These are phyloP conservation scores for Cladophialophora exuberans DNA, from an alignment of 2,329 filamentous ascomycete species.

Conservation along the genomic window DNA sequence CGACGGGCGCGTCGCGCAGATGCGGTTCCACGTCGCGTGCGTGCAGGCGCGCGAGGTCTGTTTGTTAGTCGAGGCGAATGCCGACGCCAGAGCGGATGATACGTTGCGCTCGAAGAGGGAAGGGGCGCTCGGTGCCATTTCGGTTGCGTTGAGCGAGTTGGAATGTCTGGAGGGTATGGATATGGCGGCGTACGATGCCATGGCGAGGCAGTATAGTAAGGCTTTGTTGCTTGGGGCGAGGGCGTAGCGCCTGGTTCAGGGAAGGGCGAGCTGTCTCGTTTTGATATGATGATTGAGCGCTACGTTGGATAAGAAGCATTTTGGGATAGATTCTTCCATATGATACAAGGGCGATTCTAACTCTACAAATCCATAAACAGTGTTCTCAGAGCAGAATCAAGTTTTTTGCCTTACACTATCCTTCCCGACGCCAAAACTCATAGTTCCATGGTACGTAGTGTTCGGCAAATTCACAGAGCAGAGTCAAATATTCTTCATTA, in stretches of 20 bases:
- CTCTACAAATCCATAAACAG: too few species aligned
- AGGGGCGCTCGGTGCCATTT: neutral
- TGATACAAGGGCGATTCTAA: too few species aligned
- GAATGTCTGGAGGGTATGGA: constrained; percentile 10
- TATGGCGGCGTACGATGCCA: constrained; percentile 18
- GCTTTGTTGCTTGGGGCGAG: neutral
- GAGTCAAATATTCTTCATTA: neutral
- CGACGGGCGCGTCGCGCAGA: constrained; percentile 16
- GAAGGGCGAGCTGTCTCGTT: neutral
- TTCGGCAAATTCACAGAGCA: neutral
- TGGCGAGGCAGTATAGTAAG: constrained; percentile 13
- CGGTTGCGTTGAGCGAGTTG: constrained; percentile 5
- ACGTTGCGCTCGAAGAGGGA: constrained; percentile 1
- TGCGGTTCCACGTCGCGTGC: constrained; percentile 19
- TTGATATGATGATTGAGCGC: too few species aligned
- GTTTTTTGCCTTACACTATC: too few species aligned
- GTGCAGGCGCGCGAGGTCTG: constrained; percentile 15
- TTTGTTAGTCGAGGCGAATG: neutral
- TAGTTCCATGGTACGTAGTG: too few species aligned
- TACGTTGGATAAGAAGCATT: too few species aligned
- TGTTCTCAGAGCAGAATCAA: too few species aligned
- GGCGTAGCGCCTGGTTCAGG: neutral
- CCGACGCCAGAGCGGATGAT: neutral
- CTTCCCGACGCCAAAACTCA: too few species aligned
- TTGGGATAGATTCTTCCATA: too few species aligned